Evolutionary conservation across 495 filamentous ascomycete species (phyloP).

Genomic region (Jackrogersella minutella): DNA sequence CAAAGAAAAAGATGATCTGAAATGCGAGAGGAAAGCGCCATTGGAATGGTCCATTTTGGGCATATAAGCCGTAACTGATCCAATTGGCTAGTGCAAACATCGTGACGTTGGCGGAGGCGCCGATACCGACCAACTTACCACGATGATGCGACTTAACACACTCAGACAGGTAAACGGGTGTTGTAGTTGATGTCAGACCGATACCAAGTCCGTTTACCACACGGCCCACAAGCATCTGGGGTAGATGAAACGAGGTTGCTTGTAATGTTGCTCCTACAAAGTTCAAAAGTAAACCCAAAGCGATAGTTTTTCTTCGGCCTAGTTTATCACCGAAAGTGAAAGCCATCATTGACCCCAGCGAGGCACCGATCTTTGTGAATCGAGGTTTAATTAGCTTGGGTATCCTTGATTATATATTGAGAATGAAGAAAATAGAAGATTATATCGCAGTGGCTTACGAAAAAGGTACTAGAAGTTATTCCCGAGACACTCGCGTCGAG

Average conservation of each 20-base stretch:
- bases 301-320: slow-evolving; percentile 64
- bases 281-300: slow-evolving; percentile 65
- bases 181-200: slow-evolving; percentile 65
- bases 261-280: slow-evolving; percentile 60
- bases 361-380: slow-evolving; percentile 42
- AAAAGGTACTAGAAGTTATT: slow-evolving; percentile 53
- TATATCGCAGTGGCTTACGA: slow-evolving; percentile 41
- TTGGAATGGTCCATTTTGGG: slow-evolving; percentile 46
- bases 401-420: slow-evolving; percentile 13
- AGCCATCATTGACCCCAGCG: slow-evolving; percentile 50
- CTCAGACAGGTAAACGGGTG: slow-evolving; percentile 67
- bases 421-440: slow-evolving; percentile 28
- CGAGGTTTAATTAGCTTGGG: slow-evolving; percentile 30
- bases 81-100: slow-evolving; percentile 48
- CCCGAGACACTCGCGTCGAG: slow-evolving; percentile 39
- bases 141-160: slow-evolving; percentile 59
- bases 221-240: slow-evolving; percentile 68
- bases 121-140: slow-evolving; percentile 51
- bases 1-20: slow-evolving; percentile 55
- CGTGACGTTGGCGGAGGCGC: slow-evolving; percentile 35
- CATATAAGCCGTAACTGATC: slow-evolving; percentile 51
- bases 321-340: slow-evolving; percentile 52
- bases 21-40: slow-evolving; percentile 63
- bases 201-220: slow-evolving; percentile 73
- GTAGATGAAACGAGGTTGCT: slow-evolving; percentile 44